Evolutionary conservation across 805 yeast species (phyloP).

Genomic region (Yarrowia deformans): DNA sequence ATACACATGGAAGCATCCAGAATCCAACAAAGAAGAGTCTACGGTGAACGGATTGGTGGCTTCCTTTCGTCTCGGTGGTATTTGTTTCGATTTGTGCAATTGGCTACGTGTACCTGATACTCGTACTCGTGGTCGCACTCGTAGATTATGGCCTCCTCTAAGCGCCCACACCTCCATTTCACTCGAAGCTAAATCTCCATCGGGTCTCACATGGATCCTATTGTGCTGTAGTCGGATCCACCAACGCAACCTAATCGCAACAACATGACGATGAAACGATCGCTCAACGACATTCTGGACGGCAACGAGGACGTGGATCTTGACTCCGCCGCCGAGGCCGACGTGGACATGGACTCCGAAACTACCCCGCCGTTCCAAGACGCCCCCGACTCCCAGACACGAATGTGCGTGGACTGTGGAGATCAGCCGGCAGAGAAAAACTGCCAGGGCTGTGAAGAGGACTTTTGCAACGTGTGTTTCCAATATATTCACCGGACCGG

Average conservation of each 20-base stretch:
- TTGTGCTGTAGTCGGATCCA: background rate
- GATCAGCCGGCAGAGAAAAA: constrained; percentile 73
- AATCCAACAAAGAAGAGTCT: background rate
- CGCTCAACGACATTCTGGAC: constrained; percentile 38
- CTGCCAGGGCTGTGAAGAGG: constrained; percentile 70
- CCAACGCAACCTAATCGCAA: constrained; percentile 15
- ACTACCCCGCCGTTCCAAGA: constrained; percentile 8
- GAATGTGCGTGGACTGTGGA: constrained; percentile 71
- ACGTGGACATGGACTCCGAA: constrained; percentile 1
- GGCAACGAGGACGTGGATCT: constrained; percentile 31
- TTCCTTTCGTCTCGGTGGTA: too few species aligned
- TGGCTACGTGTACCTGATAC: too few species aligned
- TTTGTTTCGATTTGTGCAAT: too few species aligned
- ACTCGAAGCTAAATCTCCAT: constrained; percentile 27
- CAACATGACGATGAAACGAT: constrained; percentile 29
- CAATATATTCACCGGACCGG: constrained; percentile 75
- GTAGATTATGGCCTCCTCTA: background rate
- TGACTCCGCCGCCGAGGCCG: constrained; percentile 8
- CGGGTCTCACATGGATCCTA: constrained; percentile 2
- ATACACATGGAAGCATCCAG: background rate
- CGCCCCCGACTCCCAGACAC: constrained; percentile 17
- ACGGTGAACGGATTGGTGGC: too few species aligned
- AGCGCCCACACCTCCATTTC: background rate
- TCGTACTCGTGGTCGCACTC: too few species aligned
- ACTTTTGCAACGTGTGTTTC: constrained; percentile 73